Conservation (phyloP, 2,329 filamentous ascomycete genomes). For the Aspergillus amoenus region DNA sequence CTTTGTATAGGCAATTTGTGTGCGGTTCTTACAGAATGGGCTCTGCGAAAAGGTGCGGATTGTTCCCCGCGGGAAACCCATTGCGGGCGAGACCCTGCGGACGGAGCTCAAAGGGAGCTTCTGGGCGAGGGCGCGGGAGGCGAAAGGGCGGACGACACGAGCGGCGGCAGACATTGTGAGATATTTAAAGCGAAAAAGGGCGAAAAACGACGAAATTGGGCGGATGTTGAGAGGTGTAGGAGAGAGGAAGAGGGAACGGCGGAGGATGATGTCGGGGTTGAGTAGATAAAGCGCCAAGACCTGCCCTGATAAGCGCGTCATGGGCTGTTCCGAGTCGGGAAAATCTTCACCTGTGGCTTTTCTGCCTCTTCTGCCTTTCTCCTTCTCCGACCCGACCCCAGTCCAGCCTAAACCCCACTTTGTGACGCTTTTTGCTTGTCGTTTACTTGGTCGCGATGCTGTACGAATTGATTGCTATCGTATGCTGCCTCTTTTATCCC, state of each 20-base stretch:
- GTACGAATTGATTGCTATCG: slow-evolving; percentile 96
- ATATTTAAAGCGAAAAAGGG: neutral
- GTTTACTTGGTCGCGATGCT: slow-evolving; percentile 61
- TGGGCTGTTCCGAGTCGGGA: slow-evolving; percentile 8
- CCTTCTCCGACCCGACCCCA: slow-evolving; percentile 20
- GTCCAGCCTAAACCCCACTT: slow-evolving; percentile 15
- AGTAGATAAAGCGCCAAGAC: slow-evolving; percentile 20
- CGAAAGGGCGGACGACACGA: slow-evolving; percentile 36
- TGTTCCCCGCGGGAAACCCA: slow-evolving; percentile 44
- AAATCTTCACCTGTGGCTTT: slow-evolving; percentile 19
- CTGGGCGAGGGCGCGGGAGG: slow-evolving; percentile 37
- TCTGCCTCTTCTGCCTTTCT: neutral
- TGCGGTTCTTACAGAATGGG: slow-evolving; percentile 35
- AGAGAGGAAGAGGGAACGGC: slow-evolving; percentile 7
- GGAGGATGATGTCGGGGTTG: slow-evolving; percentile 13
- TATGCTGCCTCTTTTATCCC: slow-evolving; percentile 49
- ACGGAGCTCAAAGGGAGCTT: slow-evolving; percentile 33
- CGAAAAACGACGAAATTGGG: slow-evolving; percentile 17
- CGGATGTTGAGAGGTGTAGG: slow-evolving; percentile 8
- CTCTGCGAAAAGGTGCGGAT: slow-evolving; percentile 43
- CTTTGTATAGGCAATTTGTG: slow-evolving; percentile 1
- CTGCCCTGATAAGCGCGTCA: slow-evolving; percentile 25
- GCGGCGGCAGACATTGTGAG: slow-evolving; percentile 40
- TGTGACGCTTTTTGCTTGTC: slow-evolving; percentile 5
- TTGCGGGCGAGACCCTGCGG: slow-evolving; percentile 33